phyloP scores from a whole-genome alignment of 495 filamentous ascomycete species.

The Xylaria bambusicola region DNA sequence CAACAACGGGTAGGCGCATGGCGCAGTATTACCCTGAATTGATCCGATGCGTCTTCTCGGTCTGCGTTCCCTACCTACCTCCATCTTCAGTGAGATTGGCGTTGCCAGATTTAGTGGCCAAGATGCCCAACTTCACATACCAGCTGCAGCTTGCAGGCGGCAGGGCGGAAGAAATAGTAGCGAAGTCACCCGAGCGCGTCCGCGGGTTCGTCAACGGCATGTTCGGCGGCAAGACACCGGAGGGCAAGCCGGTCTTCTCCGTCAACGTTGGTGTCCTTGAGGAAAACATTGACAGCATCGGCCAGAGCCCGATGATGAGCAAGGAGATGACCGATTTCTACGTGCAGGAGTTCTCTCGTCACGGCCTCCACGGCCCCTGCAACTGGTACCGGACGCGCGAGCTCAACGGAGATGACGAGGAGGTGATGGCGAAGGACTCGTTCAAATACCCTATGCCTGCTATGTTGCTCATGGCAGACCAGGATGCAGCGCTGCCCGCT shows the following conservation, averaged over 20 bases:
- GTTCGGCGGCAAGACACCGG: conserved; percentile 62
- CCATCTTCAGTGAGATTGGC: conserved; percentile 52
- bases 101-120: conserved; percentile 57
- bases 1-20: conserved; percentile 47
- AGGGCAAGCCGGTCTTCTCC: conserved; percentile 57
- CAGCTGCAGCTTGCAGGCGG: conserved; percentile 75
- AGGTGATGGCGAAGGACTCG: conserved; percentile 40
- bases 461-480: conserved; percentile 72
- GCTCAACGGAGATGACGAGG: conserved; percentile 77
- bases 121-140: conserved; percentile 74
- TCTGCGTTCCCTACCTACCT: conserved; percentile 73
- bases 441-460: conserved; percentile 64
- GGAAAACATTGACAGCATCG: conserved; percentile 52
- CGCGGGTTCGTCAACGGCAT: conserved; percentile 67
- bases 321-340: conserved; percentile 78
- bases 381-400: conserved; percentile 80
- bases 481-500: conserved; percentile 68
- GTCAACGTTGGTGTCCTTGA: conserved; percentile 56
- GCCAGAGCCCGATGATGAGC: conserved; percentile 56
- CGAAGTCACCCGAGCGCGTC: conserved; percentile 55
- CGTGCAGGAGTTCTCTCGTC: conserved; percentile 63
- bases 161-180: conserved; percentile 63
- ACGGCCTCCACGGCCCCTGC: conserved; percentile 71
- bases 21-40: conserved; percentile 72
- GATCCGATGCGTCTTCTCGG: conserved; percentile 68